A percentile compares a stretch with the other conserved stretches of the same genome.
These are phyloP conservation scores for Gelatoporia subvermispora DNA, from an alignment of 768 basidiomycete genomes.

Conservation along the genomic window DNA sequence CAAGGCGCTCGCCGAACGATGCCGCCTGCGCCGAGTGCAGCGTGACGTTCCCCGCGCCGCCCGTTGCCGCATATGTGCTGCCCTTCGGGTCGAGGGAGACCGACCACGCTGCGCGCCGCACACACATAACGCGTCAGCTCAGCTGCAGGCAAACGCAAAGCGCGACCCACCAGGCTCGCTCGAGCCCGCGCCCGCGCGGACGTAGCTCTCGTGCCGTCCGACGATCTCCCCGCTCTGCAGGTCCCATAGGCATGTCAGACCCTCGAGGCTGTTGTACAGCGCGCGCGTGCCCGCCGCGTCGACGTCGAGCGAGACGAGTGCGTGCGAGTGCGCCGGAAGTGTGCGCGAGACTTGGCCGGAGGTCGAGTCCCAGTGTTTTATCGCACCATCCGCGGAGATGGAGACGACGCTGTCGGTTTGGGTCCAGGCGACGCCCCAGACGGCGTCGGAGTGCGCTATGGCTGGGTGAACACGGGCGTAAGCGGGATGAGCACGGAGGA, in stretches of 20 bases:
- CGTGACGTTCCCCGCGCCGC: constrained; percentile 63
- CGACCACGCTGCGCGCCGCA: constrained; percentile 59
- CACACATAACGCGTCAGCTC: constrained; percentile 1
- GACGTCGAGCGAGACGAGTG: constrained; percentile 76
- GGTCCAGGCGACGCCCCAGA: constrained; percentile 79
- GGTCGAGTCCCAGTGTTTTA: constrained; percentile 67
- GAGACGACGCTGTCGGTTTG: constrained; percentile 56
- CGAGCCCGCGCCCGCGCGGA: constrained; percentile 44
- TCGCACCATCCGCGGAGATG: constrained; percentile 72
- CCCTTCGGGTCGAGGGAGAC: constrained; percentile 76
- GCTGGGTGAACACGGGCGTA: not conserved
- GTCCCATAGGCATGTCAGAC: constrained; percentile 74
- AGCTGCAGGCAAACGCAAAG: not conserved
- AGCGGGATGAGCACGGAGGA: constrained; percentile 4
- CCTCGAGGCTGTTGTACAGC: constrained; percentile 81
- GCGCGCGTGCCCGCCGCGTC: constrained; percentile 60
- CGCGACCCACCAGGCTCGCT: constrained; percentile 63
- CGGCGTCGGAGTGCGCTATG: constrained; percentile 71
- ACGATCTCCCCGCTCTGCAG: constrained; percentile 54
- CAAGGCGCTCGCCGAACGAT: constrained; percentile 63
- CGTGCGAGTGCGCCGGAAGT: constrained; percentile 75
- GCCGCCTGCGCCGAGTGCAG: constrained; percentile 65
- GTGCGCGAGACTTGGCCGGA: constrained; percentile 58
- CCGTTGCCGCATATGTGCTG: constrained; percentile 70
- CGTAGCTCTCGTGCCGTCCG: constrained; percentile 72